Conservation (phyloP, 75 land plant genomes). For the Pseudotsuga menziesii region DNA sequence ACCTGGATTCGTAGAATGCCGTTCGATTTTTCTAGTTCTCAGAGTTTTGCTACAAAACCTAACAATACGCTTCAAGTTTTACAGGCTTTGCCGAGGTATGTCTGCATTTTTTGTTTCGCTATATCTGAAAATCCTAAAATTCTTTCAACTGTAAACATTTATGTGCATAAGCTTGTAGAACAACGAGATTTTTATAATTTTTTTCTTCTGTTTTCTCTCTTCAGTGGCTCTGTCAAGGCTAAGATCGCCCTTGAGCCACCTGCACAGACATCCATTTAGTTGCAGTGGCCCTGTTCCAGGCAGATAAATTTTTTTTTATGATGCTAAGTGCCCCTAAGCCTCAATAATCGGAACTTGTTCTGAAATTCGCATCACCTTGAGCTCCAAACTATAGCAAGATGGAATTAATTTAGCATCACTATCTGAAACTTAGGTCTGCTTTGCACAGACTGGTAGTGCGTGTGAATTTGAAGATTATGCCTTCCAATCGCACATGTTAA, state of each 20-base stretch:
- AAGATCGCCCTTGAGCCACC: neutral
- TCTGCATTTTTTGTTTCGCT: neutral
- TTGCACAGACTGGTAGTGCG: neutral
- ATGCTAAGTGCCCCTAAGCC: neutral
- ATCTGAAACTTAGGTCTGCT: neutral
- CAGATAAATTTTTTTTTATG: neutral
- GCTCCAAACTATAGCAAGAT: neutral
- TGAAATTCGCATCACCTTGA: neutral
- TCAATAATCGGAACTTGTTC: neutral
- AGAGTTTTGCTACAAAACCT: neutral
- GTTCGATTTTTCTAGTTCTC: neutral
- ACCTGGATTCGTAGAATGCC: neutral
- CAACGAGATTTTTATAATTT: neutral
- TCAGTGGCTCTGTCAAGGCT: neutral
- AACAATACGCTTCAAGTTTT: neutral
- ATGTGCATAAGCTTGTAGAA: neutral
- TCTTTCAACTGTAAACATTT: neutral
- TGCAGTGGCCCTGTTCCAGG: neutral
- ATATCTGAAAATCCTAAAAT: neutral
- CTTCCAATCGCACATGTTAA: neutral
- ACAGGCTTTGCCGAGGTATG: slow-evolving; percentile 1
- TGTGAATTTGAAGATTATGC: neutral
- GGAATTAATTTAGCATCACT: too few species aligned
- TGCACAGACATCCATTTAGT: neutral
- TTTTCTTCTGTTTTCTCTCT: neutral